Evolutionary conservation across 805 yeast genomes (phyloP).

Genomic region (Monosporozyma aerobia): DNA sequence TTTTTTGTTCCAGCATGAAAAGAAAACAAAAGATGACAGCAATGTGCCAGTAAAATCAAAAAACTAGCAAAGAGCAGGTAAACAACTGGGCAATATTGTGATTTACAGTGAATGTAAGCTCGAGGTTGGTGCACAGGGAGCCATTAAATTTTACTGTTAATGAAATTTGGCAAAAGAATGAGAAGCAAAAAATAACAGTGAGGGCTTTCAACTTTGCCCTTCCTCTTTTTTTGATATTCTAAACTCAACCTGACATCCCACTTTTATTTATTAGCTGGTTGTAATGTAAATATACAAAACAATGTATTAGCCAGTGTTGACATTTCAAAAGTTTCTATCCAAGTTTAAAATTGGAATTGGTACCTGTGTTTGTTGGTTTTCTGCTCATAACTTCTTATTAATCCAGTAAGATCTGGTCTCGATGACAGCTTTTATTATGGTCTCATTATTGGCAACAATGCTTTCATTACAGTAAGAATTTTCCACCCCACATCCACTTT

Average conservation of each 20-base stretch:
- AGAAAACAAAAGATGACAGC: neutral
- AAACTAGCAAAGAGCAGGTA: neutral
- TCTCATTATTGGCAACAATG: neutral
- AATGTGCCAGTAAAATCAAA: neutral
- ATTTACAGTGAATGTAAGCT: neutral
- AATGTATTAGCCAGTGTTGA: neutral
- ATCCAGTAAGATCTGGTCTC: neutral
- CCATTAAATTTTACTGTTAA: neutral
- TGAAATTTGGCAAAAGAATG: neutral
- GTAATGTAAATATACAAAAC: neutral
- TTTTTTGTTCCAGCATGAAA: neutral
- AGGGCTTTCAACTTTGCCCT: neutral
- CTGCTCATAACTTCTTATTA: neutral
- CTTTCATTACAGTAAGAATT: neutral
- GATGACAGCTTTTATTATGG: neutral
- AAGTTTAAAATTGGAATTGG: neutral
- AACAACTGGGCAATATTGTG: neutral
- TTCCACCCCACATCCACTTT: neutral
- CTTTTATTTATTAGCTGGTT: neutral
- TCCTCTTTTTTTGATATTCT: neutral
- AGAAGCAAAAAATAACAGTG: neutral
- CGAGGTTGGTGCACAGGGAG: neutral
- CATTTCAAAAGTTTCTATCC: neutral
- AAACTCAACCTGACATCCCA: neutral
- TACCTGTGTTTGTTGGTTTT: neutral